phyloP scores from a whole-genome alignment of 2,329 filamentous ascomycete genomes.

The Nigrospora sphaerica region DNA sequence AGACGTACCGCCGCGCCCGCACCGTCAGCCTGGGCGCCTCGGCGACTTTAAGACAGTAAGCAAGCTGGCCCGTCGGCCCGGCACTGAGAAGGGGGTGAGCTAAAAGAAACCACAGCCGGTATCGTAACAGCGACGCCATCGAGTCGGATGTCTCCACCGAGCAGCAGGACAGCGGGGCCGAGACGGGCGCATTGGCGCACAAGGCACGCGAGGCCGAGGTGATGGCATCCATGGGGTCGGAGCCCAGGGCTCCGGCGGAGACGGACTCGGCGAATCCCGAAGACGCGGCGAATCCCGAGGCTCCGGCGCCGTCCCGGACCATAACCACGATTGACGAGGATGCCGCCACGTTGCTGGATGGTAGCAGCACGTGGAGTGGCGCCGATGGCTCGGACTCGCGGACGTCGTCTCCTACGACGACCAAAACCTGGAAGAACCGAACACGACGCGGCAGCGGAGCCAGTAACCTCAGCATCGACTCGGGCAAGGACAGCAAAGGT shows the following conservation, averaged over 20 bases:
- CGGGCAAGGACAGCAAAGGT: constrained; percentile 22
- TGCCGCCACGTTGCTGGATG: constrained; percentile 7
- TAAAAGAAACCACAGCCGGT: constrained; percentile 7
- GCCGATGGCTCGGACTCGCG: constrained; percentile 1
- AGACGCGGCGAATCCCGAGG: neutral
- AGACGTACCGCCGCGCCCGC: constrained; percentile 46
- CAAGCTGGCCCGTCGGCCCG: neutral
- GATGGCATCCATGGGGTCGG: neutral
- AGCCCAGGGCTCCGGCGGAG: neutral
- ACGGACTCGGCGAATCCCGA: neutral
- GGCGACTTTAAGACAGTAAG: constrained; percentile 23
- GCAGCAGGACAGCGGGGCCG: constrained; percentile 9
- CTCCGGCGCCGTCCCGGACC: constrained; percentile 2
- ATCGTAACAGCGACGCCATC: constrained; percentile 16
- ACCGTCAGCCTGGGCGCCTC: constrained; percentile 37
- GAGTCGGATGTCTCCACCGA: constrained; percentile 21
- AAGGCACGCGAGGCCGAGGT: constrained; percentile 16
- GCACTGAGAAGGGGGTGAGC: no score
- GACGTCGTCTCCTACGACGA: neutral
- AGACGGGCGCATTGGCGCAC: constrained; percentile 9
- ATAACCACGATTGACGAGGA: constrained; percentile 13
- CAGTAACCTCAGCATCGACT: constrained; percentile 32
- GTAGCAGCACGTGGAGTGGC: constrained; percentile 1
- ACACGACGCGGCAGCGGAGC: constrained; percentile 18
- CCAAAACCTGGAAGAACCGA: neutral